Base-by-base conservation (phyloP, 2,329 filamentous ascomycete species). In the Bipolaris gigantea region DNA sequence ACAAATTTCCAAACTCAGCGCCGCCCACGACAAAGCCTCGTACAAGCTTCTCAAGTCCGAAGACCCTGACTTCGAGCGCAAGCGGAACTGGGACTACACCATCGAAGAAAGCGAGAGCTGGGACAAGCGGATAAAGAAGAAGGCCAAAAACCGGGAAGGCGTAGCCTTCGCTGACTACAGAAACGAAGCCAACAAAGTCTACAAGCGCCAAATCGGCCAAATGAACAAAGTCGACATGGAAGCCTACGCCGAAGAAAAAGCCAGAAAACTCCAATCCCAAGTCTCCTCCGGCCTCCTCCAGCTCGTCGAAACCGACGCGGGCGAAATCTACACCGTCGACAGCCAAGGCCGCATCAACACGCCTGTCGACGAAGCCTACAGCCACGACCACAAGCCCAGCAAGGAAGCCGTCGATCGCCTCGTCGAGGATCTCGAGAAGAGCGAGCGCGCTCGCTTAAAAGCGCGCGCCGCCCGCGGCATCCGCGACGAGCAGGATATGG, bases 1-100 rank as follows among this genome's bases (percentile, higher is more conserved):
- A 3, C 83, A 93, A 57, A 84, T 97, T 44, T 85, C 85, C 1
- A 84, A 89, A 1, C 79, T 97, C n/a, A 86, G 89, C 60, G 89
- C 92, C 58, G 91, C 92, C 69, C 89, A 91, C 67, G 92, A 90
- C 50, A 87, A 94, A 62, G 93, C 94, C 18, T 87, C 89, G 5
- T 91, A 97, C 74, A 99, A 97, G 71, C 85, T 99, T 0, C 83
- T 97, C 39, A 96, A 96, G 79, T 90, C 92, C 4, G 92, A 97
- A 67, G 87, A 92, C 1, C 91, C 90, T 50, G 94, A 97, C 74
- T 99, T 97, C 70, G 94, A 99, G 81, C 89, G 94, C 63, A 97
- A 97, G 77, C 87, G 94, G 36, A 94, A 94, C 1, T 99, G 94
- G 94, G 94, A 97, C 78, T 99, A 94, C 90, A 99, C 94, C 0